Evolutionary conservation across 2,329 filamentous ascomycete genomes (phyloP).

Genomic region (Pseudogymnoascus sp.): DNA sequence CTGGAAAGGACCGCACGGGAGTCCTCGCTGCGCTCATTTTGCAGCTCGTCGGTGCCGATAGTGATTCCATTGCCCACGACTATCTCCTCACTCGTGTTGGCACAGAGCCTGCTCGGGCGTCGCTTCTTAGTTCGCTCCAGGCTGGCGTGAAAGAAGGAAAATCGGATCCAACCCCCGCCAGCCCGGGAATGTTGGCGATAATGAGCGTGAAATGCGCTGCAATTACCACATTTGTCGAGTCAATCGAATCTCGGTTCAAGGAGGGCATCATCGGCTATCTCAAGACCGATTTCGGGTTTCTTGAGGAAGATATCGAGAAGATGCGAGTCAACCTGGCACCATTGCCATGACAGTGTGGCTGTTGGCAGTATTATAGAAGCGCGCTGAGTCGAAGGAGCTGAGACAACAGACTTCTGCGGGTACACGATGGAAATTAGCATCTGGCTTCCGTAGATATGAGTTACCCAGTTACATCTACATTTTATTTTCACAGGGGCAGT

Average conservation of each 20-base stretch:
- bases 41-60: constrained; percentile 38
- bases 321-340: constrained; percentile 39
- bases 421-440: not conserved
- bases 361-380: not conserved
- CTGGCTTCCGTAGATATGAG: not conserved
- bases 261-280: constrained; percentile 37
- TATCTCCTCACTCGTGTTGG: constrained; percentile 48
- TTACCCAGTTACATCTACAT: not conserved
- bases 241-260: constrained; percentile 38
- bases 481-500: not conserved
- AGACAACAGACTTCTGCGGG: not conserved
- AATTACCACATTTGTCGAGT: constrained; percentile 38
- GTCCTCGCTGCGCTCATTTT: constrained; percentile 43
- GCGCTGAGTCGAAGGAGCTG: not conserved
- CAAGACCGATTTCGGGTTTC: constrained; percentile 37
- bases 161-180: constrained; percentile 21
- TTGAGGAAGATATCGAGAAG: constrained; percentile 34
- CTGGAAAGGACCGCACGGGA: constrained; percentile 47
- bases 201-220: constrained; percentile 34
- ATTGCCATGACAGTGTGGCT: not conserved
- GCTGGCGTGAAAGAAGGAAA: constrained; percentile 30
- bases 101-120: constrained; percentile 40
- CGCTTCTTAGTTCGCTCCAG: constrained; percentile 36
- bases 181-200: constrained; percentile 42
- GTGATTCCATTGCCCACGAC: constrained; percentile 37